Evolutionary conservation across 176 grass and related monocot genomes (phyloP).

Genomic region (Juncus effusus): DNA sequence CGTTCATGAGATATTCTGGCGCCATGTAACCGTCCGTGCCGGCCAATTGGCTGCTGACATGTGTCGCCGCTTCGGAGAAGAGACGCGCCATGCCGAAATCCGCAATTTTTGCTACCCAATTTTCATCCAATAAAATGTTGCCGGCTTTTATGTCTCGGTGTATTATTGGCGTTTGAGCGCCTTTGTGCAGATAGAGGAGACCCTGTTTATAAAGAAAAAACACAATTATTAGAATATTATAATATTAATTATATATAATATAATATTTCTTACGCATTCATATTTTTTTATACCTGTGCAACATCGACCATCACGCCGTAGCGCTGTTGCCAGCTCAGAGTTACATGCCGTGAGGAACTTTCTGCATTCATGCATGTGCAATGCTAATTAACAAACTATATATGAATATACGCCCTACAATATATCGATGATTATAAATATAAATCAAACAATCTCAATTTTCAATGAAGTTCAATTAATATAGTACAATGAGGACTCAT

Average conservation of each 20-base stretch:
- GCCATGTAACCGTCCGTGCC: conserved; percentile 36
- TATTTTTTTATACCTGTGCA: conserved; percentile 17
- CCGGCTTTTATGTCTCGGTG: conserved; percentile 37
- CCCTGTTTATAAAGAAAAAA: neutral
- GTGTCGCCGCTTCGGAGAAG: conserved; percentile 9
- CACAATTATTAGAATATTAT: too few species aligned
- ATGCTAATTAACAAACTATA: neutral
- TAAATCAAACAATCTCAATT: too few species aligned
- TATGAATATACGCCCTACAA: neutral
- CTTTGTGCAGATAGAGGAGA: conserved; percentile 35
- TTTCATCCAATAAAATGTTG: conserved; percentile 28
- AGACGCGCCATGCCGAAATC: conserved; percentile 32
- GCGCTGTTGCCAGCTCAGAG: conserved; percentile 22
- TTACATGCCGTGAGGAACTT: neutral
- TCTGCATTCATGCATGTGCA: neutral
- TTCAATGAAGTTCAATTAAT: too few species aligned
- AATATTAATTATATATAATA: too few species aligned
- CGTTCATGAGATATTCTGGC: conserved; percentile 34
- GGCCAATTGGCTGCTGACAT: conserved; percentile 24
- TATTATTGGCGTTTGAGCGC: conserved; percentile 28
- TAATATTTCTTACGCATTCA: too few species aligned
- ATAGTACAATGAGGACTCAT: too few species aligned
- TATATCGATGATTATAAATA: too few species aligned
- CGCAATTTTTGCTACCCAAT: conserved; percentile 31
- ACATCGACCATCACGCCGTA: conserved; percentile 28